phyloP scores from a whole-genome alignment of 495 filamentous ascomycete species.

The Penicillium manginii region DNA sequence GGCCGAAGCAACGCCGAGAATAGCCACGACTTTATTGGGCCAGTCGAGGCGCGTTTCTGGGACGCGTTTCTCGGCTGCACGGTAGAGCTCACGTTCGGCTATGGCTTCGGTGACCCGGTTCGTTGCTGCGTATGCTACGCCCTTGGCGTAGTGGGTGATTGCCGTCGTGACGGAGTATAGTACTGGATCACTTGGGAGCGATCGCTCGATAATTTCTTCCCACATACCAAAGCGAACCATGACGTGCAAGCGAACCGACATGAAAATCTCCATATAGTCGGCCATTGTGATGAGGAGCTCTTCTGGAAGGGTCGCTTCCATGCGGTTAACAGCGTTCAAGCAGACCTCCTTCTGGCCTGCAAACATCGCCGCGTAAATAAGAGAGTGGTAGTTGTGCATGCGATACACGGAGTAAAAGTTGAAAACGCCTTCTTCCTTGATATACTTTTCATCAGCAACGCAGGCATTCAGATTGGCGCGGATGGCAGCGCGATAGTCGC shows the following conservation, averaged over 20 bases:
- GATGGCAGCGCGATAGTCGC: slow-evolving; percentile 63
- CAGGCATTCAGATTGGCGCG: slow-evolving; percentile 60
- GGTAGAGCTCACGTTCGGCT: slow-evolving; percentile 45
- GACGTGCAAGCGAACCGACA: slow-evolving; percentile 62
- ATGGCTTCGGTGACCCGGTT: slow-evolving; percentile 50
- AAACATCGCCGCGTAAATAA: slow-evolving; percentile 72
- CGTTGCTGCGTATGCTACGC: slow-evolving; percentile 61
- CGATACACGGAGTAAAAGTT: slow-evolving; percentile 71
- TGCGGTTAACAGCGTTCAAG: slow-evolving; percentile 49
- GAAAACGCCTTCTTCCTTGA: slow-evolving; percentile 47
- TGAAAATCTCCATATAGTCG: slow-evolving; percentile 66
- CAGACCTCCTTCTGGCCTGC: slow-evolving; percentile 57
- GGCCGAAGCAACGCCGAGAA: slow-evolving; percentile 56
- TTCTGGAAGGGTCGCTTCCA: slow-evolving; percentile 59
- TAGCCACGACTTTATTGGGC: slow-evolving; percentile 62
- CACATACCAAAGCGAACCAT: slow-evolving; percentile 67
- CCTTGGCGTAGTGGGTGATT: slow-evolving; percentile 62
- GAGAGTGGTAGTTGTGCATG: slow-evolving; percentile 64
- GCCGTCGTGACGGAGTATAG: slow-evolving; percentile 65
- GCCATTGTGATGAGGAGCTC: slow-evolving; percentile 63
- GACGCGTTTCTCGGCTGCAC: slow-evolving; percentile 47
- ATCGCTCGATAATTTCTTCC: slow-evolving; percentile 55
- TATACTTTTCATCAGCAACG: slow-evolving; percentile 59
- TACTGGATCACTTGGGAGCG: slow-evolving; percentile 50
- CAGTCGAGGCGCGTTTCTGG: slow-evolving; percentile 53